phyloP scores from a whole-genome alignment of 73 alveolate genomes.

The Diophrys sp. region DNA sequence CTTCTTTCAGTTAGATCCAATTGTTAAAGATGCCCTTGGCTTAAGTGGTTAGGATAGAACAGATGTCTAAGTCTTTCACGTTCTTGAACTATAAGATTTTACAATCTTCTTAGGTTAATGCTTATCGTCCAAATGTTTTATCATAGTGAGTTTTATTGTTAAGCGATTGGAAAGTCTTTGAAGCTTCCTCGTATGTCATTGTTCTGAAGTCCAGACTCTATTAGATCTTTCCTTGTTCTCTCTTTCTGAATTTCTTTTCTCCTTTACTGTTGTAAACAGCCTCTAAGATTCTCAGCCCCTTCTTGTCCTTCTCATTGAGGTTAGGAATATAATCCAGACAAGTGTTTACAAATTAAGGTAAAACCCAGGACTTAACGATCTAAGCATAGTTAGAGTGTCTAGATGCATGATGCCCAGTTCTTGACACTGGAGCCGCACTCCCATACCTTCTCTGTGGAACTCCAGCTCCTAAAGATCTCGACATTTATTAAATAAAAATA shows the following conservation, averaged over 20 bases:
- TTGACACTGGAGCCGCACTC: conserved; percentile 1
- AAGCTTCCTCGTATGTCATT: neutral
- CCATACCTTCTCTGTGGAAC: neutral
- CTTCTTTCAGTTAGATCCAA: neutral
- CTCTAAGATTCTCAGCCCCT: neutral
- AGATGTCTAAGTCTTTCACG: neutral
- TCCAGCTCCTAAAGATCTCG: conserved; percentile 46
- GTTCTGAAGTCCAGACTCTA: neutral
- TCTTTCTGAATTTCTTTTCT: neutral
- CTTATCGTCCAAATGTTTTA: neutral
- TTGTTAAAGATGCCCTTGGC: neutral
- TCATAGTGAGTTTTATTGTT: neutral
- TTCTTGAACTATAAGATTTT: neutral
- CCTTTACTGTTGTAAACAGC: neutral
- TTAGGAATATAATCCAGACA: neutral
- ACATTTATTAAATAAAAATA: conserved; percentile 40
- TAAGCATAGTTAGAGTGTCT: neutral
- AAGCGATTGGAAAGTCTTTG: neutral
- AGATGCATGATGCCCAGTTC: neutral
- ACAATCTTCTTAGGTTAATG: neutral
- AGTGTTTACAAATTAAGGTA: neutral
- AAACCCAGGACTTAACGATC: neutral
- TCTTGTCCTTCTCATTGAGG: neutral
- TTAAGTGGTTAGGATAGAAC: neutral
- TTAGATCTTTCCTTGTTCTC: neutral